phyloP scores from a whole-genome alignment of 2,329 filamentous ascomycete species.

The Fusarium albidum region DNA sequence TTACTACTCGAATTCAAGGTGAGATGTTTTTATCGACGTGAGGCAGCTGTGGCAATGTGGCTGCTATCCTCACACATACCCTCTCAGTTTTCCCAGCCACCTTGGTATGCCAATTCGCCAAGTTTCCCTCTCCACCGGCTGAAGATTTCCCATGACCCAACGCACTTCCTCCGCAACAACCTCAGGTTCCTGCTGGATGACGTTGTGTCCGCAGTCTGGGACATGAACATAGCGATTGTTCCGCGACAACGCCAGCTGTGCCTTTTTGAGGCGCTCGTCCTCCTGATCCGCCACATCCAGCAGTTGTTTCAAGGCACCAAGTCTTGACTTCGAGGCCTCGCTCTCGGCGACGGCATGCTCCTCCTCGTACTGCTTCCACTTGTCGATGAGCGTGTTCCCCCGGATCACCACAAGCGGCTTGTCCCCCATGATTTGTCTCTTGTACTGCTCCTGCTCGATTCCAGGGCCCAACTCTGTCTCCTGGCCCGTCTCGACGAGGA shows the following conservation, averaged over 20 bases:
- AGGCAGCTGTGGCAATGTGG: too few species aligned
- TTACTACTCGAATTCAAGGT: too few species aligned
- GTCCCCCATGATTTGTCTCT: constrained; percentile 8
- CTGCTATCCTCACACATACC: too few species aligned
- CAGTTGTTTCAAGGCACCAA: constrained; percentile 18
- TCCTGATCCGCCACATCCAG: constrained; percentile 26
- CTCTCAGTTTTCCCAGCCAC: background rate
- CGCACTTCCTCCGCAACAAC: constrained; percentile 18
- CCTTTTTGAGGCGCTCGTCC: constrained; percentile 33
- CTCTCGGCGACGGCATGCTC: constrained; percentile 5
- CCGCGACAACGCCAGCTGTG: constrained; percentile 23
- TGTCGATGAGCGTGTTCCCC: constrained; percentile 28
- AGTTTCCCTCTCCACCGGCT: rapidly evolving
- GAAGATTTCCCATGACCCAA: constrained; percentile 29
- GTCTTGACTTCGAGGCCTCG: background rate
- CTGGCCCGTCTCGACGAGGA: constrained; percentile 35
- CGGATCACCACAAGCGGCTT: constrained; percentile 32
- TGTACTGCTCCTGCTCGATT: constrained; percentile 28
- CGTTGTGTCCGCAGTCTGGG: constrained; percentile 29
- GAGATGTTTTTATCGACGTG: too few species aligned
- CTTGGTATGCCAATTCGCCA: background rate
- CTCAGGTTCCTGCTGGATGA: constrained; percentile 25
- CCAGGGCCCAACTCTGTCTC: constrained; percentile 23
- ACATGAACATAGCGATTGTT: constrained; percentile 31
- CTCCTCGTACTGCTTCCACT: constrained; percentile 28